Evolutionary conservation across 2,329 filamentous ascomycete genomes (phyloP).

Genomic region (Xylariaceae sp.): DNA sequence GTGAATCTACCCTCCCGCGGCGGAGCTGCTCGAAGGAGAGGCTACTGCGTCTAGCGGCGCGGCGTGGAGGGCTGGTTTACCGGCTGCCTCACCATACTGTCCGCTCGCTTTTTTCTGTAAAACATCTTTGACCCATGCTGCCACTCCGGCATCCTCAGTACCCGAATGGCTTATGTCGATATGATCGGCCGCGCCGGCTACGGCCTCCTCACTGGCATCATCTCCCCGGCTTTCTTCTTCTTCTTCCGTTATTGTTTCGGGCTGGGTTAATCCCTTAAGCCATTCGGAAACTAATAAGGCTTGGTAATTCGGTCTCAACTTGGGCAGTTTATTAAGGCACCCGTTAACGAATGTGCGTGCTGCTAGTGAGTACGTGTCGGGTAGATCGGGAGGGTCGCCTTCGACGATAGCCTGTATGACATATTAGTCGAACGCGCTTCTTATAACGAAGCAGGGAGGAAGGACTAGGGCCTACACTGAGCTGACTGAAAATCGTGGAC

Average conservation of each 20-base stretch:
- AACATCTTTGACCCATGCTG: slow-evolving; percentile 73
- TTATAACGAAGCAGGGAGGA: neutral
- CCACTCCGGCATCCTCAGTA: slow-evolving; percentile 75
- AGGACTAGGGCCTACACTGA: slow-evolving; percentile 68
- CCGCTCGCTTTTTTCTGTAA: slow-evolving; percentile 63
- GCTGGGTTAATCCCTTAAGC: slow-evolving; percentile 72
- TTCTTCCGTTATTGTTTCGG: slow-evolving; percentile 45
- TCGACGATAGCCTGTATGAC: slow-evolving; percentile 82
- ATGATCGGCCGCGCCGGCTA: slow-evolving; percentile 42
- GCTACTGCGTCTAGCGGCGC: slow-evolving; percentile 72
- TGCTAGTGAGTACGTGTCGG: slow-evolving; percentile 71
- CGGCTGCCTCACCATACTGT: slow-evolving; percentile 43
- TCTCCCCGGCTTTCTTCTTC: slow-evolving; percentile 35
- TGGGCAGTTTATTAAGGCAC: slow-evolving; percentile 89
- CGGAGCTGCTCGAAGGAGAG: slow-evolving; percentile 47
- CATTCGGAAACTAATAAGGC: slow-evolving; percentile 87
- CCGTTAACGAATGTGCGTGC: slow-evolving; percentile 83
- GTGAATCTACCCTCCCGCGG: slow-evolving; percentile 17
- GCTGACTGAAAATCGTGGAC: slow-evolving; percentile 95
- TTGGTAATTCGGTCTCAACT: slow-evolving; percentile 87
- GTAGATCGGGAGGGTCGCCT: slow-evolving; percentile 88
- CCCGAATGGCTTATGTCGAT: slow-evolving; percentile 41
- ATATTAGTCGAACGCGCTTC: slow-evolving; percentile 19
- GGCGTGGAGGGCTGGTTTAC: slow-evolving; percentile 80
- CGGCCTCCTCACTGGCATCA: slow-evolving; percentile 37